These are phyloP conservation scores for Mucor circinelloides DNA, from an alignment of 371 early-diverging fungal genomes.

Conservation along the genomic window DNA sequence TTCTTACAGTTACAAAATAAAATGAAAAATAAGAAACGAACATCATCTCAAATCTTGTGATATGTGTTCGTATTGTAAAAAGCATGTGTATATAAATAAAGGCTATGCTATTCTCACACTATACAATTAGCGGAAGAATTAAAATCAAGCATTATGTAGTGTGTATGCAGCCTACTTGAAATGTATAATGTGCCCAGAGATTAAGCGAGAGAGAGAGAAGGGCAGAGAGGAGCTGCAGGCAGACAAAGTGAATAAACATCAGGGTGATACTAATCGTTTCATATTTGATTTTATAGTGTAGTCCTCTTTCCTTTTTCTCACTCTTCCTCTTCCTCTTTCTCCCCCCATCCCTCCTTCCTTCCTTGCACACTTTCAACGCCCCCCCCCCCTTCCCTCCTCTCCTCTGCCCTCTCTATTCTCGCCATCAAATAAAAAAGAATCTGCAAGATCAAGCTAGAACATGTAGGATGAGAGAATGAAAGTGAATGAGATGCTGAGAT, in stretches of 20 bases:
- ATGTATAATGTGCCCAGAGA: background rate
- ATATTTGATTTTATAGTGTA: background rate
- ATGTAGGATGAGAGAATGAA: background rate
- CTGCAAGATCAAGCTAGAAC: background rate
- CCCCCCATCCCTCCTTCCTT: conserved; percentile 2
- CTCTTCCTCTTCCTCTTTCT: conserved; percentile 1
- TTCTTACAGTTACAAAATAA: background rate
- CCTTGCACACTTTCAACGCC: conserved; percentile 1
- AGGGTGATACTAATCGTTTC: conserved; percentile 4
- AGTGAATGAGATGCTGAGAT: background rate
- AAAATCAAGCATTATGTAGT: background rate
- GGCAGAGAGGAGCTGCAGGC: background rate
- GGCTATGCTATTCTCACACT: background rate
- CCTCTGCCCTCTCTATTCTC: background rate
- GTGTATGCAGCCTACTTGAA: background rate
- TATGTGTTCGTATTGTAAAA: background rate
- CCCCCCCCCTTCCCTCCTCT: conserved; percentile 5
- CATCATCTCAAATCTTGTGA: conserved; percentile 1
- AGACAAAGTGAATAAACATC: background rate
- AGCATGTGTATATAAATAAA: background rate
- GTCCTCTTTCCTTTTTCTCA: conserved; percentile 1
- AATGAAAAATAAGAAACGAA: conserved; percentile 3
- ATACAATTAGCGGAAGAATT: background rate
- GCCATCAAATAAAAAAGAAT: background rate
- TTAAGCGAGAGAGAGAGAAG: background rate